phyloP scores from a whole-genome alignment of 306 rosid genomes.

The Sophora flavescens region DNA sequence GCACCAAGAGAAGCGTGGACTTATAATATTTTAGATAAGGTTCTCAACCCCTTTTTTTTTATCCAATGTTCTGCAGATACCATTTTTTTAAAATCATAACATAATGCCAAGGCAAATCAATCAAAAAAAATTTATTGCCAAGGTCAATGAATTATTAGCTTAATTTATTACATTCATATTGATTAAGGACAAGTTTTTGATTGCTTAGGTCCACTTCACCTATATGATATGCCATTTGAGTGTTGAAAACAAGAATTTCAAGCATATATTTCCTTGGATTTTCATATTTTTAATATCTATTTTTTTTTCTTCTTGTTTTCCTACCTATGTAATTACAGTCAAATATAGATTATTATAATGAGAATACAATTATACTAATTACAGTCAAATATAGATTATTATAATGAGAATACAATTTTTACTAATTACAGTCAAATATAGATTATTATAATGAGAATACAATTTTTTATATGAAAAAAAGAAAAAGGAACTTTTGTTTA shows the following conservation, averaged over 20 bases:
- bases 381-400: background rate
- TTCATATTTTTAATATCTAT: background rate
- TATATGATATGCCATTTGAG: background rate
- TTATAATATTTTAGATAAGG: conserved; percentile 52
- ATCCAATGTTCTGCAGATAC: background rate
- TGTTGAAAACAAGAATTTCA: background rate
- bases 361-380: background rate
- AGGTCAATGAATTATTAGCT: background rate
- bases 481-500: background rate
- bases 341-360: background rate
- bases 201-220: background rate
- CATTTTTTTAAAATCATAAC: background rate
- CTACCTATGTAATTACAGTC: background rate
- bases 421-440: background rate
- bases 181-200: background rate
- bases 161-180: background rate
- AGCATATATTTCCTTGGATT: background rate
- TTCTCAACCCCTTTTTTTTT: background rate
- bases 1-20: conserved; percentile 60
- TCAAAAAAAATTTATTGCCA: background rate
- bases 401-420: background rate
- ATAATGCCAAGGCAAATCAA: background rate
- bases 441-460: background rate
- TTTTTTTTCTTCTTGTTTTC: background rate
- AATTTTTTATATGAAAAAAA: background rate